phyloP scores from a whole-genome alignment of 2,329 filamentous ascomycete genomes.

The Penicillium sp. region DNA sequence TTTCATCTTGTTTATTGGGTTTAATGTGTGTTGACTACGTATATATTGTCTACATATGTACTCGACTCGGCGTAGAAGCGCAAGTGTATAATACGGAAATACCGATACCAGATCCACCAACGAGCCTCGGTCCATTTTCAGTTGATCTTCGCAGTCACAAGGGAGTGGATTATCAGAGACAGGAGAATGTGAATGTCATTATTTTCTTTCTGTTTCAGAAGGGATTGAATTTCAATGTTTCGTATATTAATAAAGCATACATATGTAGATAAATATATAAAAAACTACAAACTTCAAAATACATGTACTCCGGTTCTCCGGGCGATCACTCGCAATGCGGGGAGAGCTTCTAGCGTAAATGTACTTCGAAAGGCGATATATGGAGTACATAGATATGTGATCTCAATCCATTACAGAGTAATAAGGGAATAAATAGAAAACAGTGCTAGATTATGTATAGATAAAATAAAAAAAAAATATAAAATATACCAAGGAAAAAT shows the following conservation, averaged over 20 bases:
- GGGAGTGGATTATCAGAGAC: background rate
- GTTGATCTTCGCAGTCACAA: conserved; percentile 1
- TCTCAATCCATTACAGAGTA: background rate
- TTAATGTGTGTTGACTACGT: background rate
- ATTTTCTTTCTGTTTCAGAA: too few relatives aligned
- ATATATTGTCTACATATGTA: too few relatives aligned
- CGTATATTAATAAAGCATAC: background rate
- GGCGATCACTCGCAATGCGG: conserved; percentile 7
- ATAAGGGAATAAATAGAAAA: background rate
- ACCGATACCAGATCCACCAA: background rate
- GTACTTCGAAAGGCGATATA: background rate
- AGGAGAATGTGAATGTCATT: background rate
- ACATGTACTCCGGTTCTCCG: conserved; percentile 2
- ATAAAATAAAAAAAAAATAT: background rate
- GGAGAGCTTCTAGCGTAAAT: conserved; percentile 3
- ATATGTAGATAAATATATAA: too few relatives aligned
- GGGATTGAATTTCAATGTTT: too few relatives aligned
- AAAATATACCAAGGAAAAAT: background rate
- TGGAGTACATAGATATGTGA: background rate
- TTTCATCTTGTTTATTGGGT: background rate
- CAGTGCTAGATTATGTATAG: conserved; percentile 14
- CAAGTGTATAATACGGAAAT: background rate
- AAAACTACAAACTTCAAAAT: background rate
- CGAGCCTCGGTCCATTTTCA: conserved; percentile 8
- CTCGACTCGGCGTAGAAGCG: background rate